These are phyloP conservation scores for Pleurozium schreberi DNA, from an alignment of 225 moss, liverwort and hornwort species.

Conservation along the genomic window DNA sequence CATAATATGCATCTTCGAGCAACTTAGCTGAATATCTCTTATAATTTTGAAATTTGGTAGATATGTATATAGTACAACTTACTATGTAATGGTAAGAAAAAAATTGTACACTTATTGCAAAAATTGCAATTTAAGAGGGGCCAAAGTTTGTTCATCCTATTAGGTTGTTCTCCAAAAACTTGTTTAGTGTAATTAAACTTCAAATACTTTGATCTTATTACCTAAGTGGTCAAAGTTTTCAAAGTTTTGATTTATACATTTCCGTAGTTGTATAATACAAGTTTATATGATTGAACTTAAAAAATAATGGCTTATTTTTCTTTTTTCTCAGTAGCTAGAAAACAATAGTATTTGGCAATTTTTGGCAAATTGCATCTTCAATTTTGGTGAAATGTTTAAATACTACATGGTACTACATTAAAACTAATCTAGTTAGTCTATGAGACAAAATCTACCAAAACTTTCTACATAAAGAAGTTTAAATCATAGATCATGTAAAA, in stretches of 20 bases:
- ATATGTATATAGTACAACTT: background rate
- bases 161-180: fast-evolving
- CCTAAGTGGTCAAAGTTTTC: background rate
- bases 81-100: background rate
- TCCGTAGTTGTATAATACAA: background rate
- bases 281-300: background rate
- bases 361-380: fast-evolving
- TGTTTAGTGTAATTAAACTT: background rate
- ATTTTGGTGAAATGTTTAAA: fast-evolving
- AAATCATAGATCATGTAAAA: background rate
- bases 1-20: background rate
- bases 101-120: background rate
- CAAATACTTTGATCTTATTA: background rate
- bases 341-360: background rate
- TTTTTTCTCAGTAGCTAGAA: background rate
- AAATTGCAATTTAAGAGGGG: background rate
- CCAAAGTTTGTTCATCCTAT: background rate
- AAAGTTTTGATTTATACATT: no score
- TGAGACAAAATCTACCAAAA: background rate
- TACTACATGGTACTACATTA: no score
- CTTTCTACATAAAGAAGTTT: background rate
- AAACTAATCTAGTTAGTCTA: background rate
- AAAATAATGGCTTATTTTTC: no score
- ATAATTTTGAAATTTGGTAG: background rate
- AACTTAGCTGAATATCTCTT: background rate